phyloP scores from a whole-genome alignment of 306 rosid genomes.

The Chamaecrista fasciculata region DNA sequence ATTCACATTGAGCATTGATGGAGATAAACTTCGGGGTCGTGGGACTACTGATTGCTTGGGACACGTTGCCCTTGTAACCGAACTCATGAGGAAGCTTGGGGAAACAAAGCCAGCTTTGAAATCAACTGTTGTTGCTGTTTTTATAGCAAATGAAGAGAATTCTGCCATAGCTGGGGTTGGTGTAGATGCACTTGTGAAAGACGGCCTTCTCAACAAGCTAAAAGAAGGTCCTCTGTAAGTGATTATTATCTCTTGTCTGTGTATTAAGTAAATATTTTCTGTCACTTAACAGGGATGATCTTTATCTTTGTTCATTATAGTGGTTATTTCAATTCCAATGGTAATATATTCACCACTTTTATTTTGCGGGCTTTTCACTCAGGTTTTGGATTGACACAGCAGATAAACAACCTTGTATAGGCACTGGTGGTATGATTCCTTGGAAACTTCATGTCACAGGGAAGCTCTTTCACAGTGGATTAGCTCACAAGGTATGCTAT shows the following conservation, averaged over 20 bases:
- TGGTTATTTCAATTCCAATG: background rate
- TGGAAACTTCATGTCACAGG: constrained; percentile 83
- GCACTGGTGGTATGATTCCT: constrained; percentile 94
- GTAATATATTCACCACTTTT: constrained; percentile 4
- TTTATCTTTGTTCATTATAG: background rate
- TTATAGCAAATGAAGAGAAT: constrained; percentile 90
- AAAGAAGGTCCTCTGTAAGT: constrained; percentile 89
- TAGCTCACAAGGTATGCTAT: constrained; percentile 67
- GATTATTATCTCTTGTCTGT: background rate
- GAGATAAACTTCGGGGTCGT: constrained; percentile 87
- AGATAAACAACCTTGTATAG: constrained; percentile 92
- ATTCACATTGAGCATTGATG: constrained; percentile 76
- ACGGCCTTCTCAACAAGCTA: constrained; percentile 66
- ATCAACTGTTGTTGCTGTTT: constrained; percentile 81
- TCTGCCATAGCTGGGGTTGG: constrained; percentile 84
- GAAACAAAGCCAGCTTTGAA: constrained; percentile 68
- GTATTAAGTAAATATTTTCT: background rate
- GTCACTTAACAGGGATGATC: background rate
- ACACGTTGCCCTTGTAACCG: constrained; percentile 83
- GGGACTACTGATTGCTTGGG: constrained; percentile 98
- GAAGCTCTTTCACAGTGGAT: constrained; percentile 92
- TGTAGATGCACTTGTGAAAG: constrained; percentile 80
- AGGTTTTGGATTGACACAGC: constrained; percentile 95
- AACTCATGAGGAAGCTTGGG: constrained; percentile 82
- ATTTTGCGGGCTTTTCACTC: constrained; percentile 23